Percentiles rank a stretch among this genome's conserved stretches.
Evolutionary conservation across 805 yeast species (phyloP).

Genomic region (Metschnikowia borealis): DNA sequence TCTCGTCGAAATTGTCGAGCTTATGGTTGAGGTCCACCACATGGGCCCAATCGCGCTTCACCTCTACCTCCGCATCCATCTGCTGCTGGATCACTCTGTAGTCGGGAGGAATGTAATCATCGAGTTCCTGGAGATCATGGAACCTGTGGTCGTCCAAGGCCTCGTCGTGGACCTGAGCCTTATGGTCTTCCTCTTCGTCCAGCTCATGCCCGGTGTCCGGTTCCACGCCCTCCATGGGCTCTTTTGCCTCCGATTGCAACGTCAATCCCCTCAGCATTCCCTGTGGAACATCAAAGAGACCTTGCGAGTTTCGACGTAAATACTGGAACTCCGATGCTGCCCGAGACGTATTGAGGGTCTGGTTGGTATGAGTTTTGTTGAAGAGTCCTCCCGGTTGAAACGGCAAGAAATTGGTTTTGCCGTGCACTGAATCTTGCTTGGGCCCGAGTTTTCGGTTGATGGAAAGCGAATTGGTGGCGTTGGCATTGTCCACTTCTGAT

Average conservation of each 20-base stretch:
- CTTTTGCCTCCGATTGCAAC: slow-evolving; percentile 12
- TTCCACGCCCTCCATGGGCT: slow-evolving; percentile 6
- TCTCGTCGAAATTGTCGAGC: slow-evolving; percentile 77
- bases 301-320: slow-evolving; percentile 64
- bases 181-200: not conserved
- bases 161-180: not conserved
- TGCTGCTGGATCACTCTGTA: slow-evolving; percentile 22
- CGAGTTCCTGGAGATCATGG: slow-evolving; percentile 38
- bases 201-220: slow-evolving; percentile 6
- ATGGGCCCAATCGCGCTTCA: slow-evolving; percentile 85
- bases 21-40: slow-evolving; percentile 82
- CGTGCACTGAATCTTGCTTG: slow-evolving; percentile 58
- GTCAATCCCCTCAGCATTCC: slow-evolving; percentile 74
- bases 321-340: slow-evolving; percentile 20
- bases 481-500: slow-evolving; percentile 48
- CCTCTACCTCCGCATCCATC: slow-evolving; percentile 23
- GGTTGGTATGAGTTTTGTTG: slow-evolving; percentile 18
- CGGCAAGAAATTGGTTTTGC: slow-evolving; percentile 73
- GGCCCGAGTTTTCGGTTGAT: slow-evolving; percentile 64
- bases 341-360: slow-evolving; percentile 12
- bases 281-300: slow-evolving; percentile 78
- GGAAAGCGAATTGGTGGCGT: slow-evolving; percentile 68
- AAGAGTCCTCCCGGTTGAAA: slow-evolving; percentile 86
- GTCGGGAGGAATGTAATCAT: slow-evolving; percentile 39
- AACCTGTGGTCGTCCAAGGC: slow-evolving; percentile 5